A percentile compares a stretch with the other conserved stretches of the same genome.
phyloP scores from a whole-genome alignment of 352 stramenopile species.

The Globisporangium uncinulatum region DNA sequence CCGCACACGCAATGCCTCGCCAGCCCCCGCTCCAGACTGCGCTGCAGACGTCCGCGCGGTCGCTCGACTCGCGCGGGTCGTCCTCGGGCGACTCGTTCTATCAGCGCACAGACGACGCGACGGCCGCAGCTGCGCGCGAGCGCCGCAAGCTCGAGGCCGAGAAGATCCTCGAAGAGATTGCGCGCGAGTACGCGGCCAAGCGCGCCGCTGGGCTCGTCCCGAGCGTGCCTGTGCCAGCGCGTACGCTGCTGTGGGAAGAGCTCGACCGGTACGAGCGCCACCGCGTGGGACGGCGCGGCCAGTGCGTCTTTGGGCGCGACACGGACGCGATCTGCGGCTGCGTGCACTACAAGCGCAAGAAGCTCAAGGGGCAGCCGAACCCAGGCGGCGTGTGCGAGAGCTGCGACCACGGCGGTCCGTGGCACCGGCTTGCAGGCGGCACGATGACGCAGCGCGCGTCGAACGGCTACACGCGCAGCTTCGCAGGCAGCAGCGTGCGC shows the following conservation, averaged over 20 bases:
- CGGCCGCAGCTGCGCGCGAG: conserved; percentile 13
- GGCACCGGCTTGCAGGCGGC: conserved; percentile 58
- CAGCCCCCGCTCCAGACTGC: too few relatives aligned
- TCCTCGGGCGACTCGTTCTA: too few relatives aligned
- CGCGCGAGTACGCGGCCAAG: conserved; percentile 80
- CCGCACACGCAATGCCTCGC: too few relatives aligned
- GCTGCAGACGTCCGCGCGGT: too few relatives aligned
- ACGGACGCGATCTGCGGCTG: conserved; percentile 50
- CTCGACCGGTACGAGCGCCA: conserved; percentile 42
- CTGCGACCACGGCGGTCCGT: conserved; percentile 62
- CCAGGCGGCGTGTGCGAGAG: conserved; percentile 56
- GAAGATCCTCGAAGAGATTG: conserved; percentile 64
- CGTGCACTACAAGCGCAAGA: conserved; percentile 45
- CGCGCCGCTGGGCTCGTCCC: conserved; percentile 66
- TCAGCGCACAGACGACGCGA: not conserved
- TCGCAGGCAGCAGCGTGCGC: conserved; percentile 9
- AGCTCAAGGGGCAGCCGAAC: conserved; percentile 37
- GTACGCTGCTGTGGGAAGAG: conserved; percentile 80
- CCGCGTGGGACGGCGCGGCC: conserved; percentile 37
- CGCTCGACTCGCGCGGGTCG: too few relatives aligned
- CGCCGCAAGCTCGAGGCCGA: conserved; percentile 52
- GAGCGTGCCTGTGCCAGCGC: conserved; percentile 57
- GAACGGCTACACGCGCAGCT: conserved; percentile 6
- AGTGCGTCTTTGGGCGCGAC: conserved; percentile 67
- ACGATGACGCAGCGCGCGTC: conserved; percentile 22